Conservation (phyloP, 768 basidiomycete species). For the Trametes meyenii region DNA sequence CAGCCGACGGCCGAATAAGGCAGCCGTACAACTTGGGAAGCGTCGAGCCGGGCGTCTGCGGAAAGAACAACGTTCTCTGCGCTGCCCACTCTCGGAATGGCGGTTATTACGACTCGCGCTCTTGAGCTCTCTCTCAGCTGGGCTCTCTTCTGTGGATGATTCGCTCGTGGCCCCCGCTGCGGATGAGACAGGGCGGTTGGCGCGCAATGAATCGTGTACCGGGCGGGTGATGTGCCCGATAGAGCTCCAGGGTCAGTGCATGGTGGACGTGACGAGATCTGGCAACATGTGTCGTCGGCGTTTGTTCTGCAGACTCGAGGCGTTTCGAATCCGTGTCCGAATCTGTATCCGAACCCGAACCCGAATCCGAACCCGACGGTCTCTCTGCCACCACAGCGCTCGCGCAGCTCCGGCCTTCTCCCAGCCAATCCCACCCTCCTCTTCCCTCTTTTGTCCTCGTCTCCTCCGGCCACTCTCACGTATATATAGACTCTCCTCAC, state of each 20-base stretch:
- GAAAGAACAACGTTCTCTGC: slow-evolving; percentile 3
- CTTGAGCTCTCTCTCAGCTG: background rate
- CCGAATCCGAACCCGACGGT: background rate
- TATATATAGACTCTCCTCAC: slow-evolving; percentile 10
- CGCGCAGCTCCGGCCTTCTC: slow-evolving; percentile 10
- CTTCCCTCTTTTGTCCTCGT: slow-evolving; percentile 1
- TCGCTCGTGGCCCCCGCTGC: background rate
- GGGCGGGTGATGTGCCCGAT: slow-evolving; percentile 1
- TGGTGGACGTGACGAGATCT: background rate
- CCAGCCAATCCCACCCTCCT: background rate
- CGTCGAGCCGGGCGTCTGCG: slow-evolving; percentile 1
- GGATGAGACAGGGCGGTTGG: background rate
- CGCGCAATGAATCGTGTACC: background rate
- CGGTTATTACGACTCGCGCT: no score
- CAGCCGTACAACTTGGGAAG: slow-evolving; percentile 2
- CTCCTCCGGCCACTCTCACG: background rate
- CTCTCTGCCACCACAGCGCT: slow-evolving; percentile 8
- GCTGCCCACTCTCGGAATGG: no score
- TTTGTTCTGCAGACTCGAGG: background rate
- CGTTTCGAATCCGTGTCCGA: slow-evolving; percentile 11
- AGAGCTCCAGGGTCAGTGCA: background rate
- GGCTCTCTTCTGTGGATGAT: slow-evolving; percentile 10
- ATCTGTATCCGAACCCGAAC: background rate
- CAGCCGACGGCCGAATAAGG: slow-evolving; percentile 11
- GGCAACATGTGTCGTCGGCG: slow-evolving; percentile 7